Percentiles rank a stretch among this genome's conserved stretches.
Evolutionary conservation across 164 flowering plant species (phyloP).

Genomic region (Sextonia rubra): DNA sequence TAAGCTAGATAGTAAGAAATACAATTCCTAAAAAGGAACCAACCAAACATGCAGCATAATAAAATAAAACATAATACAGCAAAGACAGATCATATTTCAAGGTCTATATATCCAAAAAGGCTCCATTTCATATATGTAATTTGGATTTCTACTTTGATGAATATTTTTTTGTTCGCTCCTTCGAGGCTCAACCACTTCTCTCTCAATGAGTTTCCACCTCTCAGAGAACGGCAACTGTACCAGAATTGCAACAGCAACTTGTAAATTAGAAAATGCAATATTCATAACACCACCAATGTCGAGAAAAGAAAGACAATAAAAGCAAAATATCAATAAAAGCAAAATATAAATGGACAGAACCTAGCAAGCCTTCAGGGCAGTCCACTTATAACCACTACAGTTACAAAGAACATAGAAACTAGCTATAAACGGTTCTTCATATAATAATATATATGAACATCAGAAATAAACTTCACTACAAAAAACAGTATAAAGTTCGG

Average conservation of each 20-base stretch:
- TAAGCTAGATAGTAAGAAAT: not conserved
- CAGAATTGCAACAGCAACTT: constrained; percentile 4
- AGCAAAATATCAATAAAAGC: no score
- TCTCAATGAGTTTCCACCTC: constrained; percentile 94
- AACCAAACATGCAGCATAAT: not conserved
- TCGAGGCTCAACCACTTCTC: constrained; percentile 92
- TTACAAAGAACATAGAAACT: no score
- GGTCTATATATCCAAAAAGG: constrained; percentile 75
- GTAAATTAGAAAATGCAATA: not conserved
- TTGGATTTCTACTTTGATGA: constrained; percentile 49
- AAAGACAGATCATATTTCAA: not conserved
- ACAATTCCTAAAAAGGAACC: not conserved
- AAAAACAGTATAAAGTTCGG: no score
- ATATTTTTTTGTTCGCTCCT: constrained; percentile 58
- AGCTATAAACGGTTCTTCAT: no score
- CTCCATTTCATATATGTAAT: constrained; percentile 88
- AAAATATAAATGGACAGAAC: no score
- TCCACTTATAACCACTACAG: no score
- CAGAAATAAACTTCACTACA: no score
- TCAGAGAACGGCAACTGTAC: constrained; percentile 88
- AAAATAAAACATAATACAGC: not conserved
- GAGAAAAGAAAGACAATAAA: no score
- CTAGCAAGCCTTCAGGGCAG: no score
- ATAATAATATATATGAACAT: no score
- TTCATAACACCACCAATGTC: no score